These are phyloP conservation scores for Exserohilum turcica DNA, from an alignment of 2,329 filamentous ascomycete genomes.

Conservation along the genomic window DNA sequence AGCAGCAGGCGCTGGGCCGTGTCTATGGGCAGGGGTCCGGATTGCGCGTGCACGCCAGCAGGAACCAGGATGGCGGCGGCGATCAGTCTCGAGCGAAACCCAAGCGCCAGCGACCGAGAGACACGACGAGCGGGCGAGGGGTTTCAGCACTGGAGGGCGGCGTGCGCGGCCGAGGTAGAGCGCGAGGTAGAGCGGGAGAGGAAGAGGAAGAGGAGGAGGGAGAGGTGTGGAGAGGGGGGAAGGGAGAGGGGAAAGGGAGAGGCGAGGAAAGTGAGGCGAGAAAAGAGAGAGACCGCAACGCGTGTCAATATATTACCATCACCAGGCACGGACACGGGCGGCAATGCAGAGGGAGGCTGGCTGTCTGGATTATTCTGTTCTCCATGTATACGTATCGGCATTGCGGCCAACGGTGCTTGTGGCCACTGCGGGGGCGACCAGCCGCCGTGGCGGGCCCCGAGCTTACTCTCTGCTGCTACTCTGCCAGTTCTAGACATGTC, in stretches of 20 bases:
- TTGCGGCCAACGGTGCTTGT: slow-evolving; percentile 8
- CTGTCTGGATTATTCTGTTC: too few species aligned
- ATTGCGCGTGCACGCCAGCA: slow-evolving; percentile 17
- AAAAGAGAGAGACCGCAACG: slow-evolving; percentile 4
- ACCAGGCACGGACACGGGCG: too few species aligned
- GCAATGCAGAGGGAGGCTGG: too few species aligned
- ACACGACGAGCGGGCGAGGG: not conserved
- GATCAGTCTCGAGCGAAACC: slow-evolving; percentile 8
- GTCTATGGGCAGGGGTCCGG: slow-evolving; percentile 17
- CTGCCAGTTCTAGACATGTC: not conserved
- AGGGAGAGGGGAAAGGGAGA: not conserved
- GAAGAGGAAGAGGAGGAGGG: too few species aligned
- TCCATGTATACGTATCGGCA: too few species aligned
- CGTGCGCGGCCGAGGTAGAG: not conserved
- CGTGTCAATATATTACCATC: slow-evolving; percentile 10
- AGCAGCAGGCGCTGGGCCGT: slow-evolving; percentile 21
- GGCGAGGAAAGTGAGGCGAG: too few species aligned
- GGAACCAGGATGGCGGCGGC: slow-evolving; percentile 1
- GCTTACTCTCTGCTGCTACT: too few species aligned
- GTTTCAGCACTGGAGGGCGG: slow-evolving; percentile 11
- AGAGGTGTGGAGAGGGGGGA: not conserved
- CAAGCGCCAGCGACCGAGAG: not conserved
- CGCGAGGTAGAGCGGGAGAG: not conserved
- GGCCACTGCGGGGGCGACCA: slow-evolving; percentile 5
- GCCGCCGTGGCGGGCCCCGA: slow-evolving; percentile 6